Base-by-base conservation (phyloP, 139 green algal species). In the Volvox reticuliferus region DNA sequence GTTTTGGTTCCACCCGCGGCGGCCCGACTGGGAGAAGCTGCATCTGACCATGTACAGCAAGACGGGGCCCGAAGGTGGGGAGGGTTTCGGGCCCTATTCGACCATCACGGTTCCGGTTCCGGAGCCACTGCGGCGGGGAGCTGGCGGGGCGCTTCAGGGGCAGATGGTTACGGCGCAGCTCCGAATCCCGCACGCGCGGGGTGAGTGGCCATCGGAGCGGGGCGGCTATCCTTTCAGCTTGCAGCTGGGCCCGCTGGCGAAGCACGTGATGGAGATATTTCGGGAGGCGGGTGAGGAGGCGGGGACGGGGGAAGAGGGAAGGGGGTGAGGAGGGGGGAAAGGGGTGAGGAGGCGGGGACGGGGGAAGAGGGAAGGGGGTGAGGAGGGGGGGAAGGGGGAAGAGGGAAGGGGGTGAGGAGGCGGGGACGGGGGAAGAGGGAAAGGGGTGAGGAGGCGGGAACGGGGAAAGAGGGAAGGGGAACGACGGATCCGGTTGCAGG, bases 221-320 rank as follows among this genome's bases (percentile, higher is more conserved):
- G 85, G 85, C 28, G 85, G 85, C 69, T 82, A 82, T 44, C 85
- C 85, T 16, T 89, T 89, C 28, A 44, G 14, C 36, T 26, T 9
- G 67, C 22, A 63, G 85, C 69, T 82, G 85, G 85, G 85, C n/a
- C 85, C 85, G 37, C 28, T 89, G 69, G 69, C 85, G 1, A 16
- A 22, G 2, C 28, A 33, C 30, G 69, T 82, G 69, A 71, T 61
- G 32, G 18, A 71, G 18, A 61, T 89, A 3, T 89, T 89, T 50
- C 37, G 44, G 18, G 85, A 89, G 68, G 83, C 67, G 24, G 83
- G 83, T 88, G 35, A 37, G 83, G 2, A 32, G 30, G 3, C 62
- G 62, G 62, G 62, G 62, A 69, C 17, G 62, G 62, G 62, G 19
- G 62, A 19, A 19, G 62, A 69, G 62, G 62, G 62, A 19, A 69